A percentile compares a stretch with the other conserved stretches of the same genome.
phyloP scores from a whole-genome alignment of 495 filamentous ascomycete genomes.

The Aspergillus sclerotioniger region DNA sequence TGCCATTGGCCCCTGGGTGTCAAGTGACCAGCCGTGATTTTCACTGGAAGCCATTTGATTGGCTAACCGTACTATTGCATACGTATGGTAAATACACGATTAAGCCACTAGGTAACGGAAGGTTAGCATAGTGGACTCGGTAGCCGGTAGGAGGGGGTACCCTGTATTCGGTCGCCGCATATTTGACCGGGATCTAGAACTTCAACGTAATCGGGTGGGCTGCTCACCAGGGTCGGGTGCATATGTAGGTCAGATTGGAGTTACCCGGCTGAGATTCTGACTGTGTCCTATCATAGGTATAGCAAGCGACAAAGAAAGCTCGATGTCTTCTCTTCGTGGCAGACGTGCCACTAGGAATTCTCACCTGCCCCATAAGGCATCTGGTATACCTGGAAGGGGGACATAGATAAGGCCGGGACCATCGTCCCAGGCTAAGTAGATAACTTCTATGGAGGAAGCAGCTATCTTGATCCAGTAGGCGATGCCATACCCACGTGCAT shows the following conservation, averaged over 20 bases:
- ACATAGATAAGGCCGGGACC: no score
- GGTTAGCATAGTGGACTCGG: no score
- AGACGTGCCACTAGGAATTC: no score
- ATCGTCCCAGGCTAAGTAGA: no score
- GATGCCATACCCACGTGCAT: no score
- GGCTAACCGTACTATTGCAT: slow-evolving; percentile 14
- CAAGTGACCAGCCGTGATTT: slow-evolving; percentile 35
- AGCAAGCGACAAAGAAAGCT: no score
- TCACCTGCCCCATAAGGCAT: no score
- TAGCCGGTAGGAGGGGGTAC: not conserved
- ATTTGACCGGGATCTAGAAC: slow-evolving; percentile 14
- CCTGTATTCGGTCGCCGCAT: slow-evolving; percentile 11
- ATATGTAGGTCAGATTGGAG: not conserved
- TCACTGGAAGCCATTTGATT: slow-evolving; percentile 22
- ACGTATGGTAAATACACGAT: slow-evolving; percentile 17
- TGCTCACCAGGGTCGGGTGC: slow-evolving; percentile 4
- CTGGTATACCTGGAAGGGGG: no score
- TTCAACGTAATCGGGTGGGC: slow-evolving; percentile 5
- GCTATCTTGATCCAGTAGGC: no score
- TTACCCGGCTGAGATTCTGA: not conserved
- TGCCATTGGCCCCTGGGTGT: slow-evolving; percentile 20
- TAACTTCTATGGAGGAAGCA: no score
- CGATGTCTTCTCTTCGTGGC: no score
- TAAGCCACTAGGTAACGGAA: no score
- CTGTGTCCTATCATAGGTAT: not conserved